phyloP scores from a whole-genome alignment of 2,329 filamentous ascomycete genomes.

The Penicillium sp. region DNA sequence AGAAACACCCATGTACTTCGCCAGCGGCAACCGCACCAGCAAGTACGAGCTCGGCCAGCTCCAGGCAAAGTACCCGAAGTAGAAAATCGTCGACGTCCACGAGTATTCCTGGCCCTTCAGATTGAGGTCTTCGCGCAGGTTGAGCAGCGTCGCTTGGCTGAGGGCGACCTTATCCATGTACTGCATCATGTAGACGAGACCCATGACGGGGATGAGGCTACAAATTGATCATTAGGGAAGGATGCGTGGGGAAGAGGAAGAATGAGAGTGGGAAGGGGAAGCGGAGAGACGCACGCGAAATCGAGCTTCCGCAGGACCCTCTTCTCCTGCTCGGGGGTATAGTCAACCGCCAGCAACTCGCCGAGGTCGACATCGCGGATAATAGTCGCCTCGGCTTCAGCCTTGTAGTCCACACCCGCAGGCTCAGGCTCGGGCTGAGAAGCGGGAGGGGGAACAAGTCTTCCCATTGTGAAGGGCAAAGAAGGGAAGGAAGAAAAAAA shows the following conservation, averaged over 20 bases:
- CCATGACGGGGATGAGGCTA: slow-evolving; percentile 35
- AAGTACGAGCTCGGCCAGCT: slow-evolving; percentile 47
- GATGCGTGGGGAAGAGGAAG: background rate
- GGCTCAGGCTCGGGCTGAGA: background rate
- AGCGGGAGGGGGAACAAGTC: background rate
- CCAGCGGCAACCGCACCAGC: slow-evolving; percentile 39
- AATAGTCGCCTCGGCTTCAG: background rate
- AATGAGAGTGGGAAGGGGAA: slow-evolving; percentile 9
- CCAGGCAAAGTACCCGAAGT: slow-evolving; percentile 43
- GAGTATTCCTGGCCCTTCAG: slow-evolving; percentile 36
- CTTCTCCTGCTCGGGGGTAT: slow-evolving; percentile 12
- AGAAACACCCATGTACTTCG: slow-evolving; percentile 35
- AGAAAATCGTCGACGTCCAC: slow-evolving; percentile 40
- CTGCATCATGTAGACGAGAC: slow-evolving; percentile 35
- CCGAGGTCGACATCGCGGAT: slow-evolving; percentile 14
- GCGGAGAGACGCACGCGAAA: slow-evolving; percentile 32
- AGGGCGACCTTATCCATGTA: slow-evolving; percentile 39
- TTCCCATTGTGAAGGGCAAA: slow-evolving; percentile 1
- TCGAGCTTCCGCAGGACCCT: slow-evolving; percentile 13
- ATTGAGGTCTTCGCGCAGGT: slow-evolving; percentile 30
- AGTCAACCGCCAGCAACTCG: slow-evolving; percentile 7
- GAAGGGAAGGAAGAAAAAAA: background rate
- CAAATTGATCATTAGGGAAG: background rate
- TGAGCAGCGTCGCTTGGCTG: slow-evolving; percentile 36
- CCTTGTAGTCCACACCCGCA: background rate